These are phyloP conservation scores for Yarrowia osloensis DNA, from an alignment of 805 yeast genomes.

Conservation along the genomic window DNA sequence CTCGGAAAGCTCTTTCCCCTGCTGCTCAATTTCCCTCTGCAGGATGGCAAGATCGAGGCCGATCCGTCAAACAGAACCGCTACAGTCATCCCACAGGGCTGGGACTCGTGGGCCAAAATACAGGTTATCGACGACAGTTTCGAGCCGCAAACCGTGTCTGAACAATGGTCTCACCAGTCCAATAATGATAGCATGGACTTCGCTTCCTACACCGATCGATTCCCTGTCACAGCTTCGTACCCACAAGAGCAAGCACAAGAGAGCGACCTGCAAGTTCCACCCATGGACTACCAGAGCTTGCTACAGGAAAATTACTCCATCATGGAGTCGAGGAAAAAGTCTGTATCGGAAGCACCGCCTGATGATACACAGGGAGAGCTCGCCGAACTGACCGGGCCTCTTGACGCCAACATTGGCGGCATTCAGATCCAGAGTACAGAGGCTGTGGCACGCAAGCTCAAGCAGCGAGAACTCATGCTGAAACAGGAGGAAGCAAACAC, in stretches of 20 bases:
- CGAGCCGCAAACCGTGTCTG: constrained; percentile 34
- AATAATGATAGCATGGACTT: constrained; percentile 16
- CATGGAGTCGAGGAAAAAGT: constrained; percentile 28
- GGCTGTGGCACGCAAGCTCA: constrained; percentile 36
- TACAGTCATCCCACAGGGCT: constrained; percentile 42
- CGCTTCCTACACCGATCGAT: neutral
- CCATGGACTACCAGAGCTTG: constrained; percentile 35
- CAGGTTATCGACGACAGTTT: constrained; percentile 37
- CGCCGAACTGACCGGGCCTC: constrained; percentile 19
- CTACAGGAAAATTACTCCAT: constrained; percentile 35
- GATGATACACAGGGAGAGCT: constrained; percentile 1
- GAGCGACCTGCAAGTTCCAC: constrained; percentile 6
- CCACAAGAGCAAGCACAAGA: neutral
- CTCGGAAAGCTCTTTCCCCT: constrained; percentile 13
- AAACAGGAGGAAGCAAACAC: constrained; percentile 33
- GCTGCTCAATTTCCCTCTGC: constrained; percentile 29
- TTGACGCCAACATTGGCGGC: constrained; percentile 35
- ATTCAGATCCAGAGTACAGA: constrained; percentile 37
- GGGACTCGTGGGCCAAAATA: constrained; percentile 43
- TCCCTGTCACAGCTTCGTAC: neutral
- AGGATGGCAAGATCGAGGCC: constrained; percentile 32
- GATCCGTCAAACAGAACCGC: constrained; percentile 32
- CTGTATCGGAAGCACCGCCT: neutral
- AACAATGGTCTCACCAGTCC: constrained; percentile 35
- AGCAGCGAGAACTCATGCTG: constrained; percentile 33